Base-by-base conservation (phyloP, 768 basidiomycete species). In the Pisolithus microcarpus region DNA sequence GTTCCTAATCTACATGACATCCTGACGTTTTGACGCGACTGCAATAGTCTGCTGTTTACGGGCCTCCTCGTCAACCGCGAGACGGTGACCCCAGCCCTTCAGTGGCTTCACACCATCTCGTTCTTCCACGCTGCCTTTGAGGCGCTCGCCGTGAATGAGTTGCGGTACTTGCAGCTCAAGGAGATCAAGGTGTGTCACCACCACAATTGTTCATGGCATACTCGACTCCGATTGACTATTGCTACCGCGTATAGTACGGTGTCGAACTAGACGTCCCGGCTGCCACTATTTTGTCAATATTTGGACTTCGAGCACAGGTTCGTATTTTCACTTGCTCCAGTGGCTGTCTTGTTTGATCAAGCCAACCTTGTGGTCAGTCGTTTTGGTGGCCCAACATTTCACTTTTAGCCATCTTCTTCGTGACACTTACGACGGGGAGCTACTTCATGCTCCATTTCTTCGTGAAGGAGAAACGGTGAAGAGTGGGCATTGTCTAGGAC, bases 81-180 rank as follows among this genome's bases (percentile, higher is more conserved):
- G 53, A 85, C 86, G 24, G 80, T 97, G 11, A 75, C 80, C 0
- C 75, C 76, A 0, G 75, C 72, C 36, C 72, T 96, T 46, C 82
- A 79, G 52, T 96, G 91, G 89, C 71, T 99, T 52, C 88, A 93
- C 63, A 92, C 87, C 0, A 62, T 90, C 6, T 96, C 93, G 5
- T 98, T 98, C 77, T 99, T 96, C 84, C 96, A 99, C 71, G 95
- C 96, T 23, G 96, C 91, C 0, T 98, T 93, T 58, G 96, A 99
- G 70, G 94, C 90, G 1, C 77, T 99, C 37, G 84, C 94, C n/a
- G 96, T 99, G 51, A 99, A 98, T 64, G 96, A 99, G 67, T 73
- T 99, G 51, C 77, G 94, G 46, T 97, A 96, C 69, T 71, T 98
- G 26, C 90, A 93, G 62, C 73, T 99, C 34, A 91, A 91, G 65